Conservation (phyloP, 2,329 filamentous ascomycete species). For the Ceratocystiopsis brevicomis region DNA sequence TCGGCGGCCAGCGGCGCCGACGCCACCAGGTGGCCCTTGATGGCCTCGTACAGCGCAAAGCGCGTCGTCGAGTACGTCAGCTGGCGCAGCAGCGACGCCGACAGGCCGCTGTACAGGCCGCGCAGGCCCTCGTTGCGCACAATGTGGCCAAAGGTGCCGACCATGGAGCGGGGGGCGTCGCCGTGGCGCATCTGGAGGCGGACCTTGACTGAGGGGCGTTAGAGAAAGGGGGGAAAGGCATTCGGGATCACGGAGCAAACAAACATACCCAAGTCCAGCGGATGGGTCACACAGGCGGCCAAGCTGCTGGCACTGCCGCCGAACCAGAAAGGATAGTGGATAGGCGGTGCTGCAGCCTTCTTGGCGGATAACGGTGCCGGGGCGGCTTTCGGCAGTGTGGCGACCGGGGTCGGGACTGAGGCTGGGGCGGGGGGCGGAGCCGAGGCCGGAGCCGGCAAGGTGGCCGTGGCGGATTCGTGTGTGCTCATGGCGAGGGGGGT, state of each 20-base stretch:
- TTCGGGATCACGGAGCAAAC: too few relatives aligned
- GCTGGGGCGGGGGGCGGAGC: constrained; percentile 2
- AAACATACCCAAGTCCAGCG: constrained; percentile 66
- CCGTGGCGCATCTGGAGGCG: constrained; percentile 69
- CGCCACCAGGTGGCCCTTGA: constrained; percentile 51
- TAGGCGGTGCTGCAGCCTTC: constrained; percentile 2
- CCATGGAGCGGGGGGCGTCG: constrained; percentile 61
- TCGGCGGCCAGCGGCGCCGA: constrained; percentile 3
- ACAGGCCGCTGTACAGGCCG: constrained; percentile 80
- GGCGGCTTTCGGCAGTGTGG: neutral
- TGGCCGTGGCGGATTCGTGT: constrained; percentile 6
- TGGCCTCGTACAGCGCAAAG: constrained; percentile 89
- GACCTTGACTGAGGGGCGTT: constrained; percentile 32
- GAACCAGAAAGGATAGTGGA: constrained; percentile 79
- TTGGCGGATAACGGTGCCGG: constrained; percentile 7
- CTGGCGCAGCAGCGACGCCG: constrained; percentile 81
- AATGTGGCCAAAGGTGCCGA: constrained; percentile 70
- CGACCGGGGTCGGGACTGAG: neutral
- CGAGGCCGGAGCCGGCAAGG: constrained; percentile 8
- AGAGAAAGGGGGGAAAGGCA: neutral
- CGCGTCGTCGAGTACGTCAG: constrained; percentile 91
- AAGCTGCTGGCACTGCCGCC: constrained; percentile 86
- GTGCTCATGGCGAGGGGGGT: constrained; percentile 1
- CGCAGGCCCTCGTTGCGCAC: constrained; percentile 53
- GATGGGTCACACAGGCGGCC: constrained; percentile 82